Evolutionary conservation across 345 rosid species (phyloP).

Genomic region (Murraya paniculata): DNA sequence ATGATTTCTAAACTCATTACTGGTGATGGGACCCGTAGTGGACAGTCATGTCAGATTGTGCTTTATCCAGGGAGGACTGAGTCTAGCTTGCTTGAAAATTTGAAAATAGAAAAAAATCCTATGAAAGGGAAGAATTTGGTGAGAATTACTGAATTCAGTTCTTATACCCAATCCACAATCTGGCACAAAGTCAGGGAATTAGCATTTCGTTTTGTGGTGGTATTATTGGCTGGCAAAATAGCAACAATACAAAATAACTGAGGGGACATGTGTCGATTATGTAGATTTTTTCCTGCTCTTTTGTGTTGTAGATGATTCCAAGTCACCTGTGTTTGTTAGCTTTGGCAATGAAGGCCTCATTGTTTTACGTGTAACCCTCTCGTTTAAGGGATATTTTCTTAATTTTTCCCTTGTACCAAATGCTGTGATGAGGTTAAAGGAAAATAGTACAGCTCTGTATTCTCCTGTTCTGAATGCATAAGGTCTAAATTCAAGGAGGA

Average conservation of each 20-base stretch:
- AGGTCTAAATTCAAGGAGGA: neutral
- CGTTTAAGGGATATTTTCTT: neutral
- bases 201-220: neutral
- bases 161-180: neutral
- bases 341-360: neutral
- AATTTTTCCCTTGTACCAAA: neutral
- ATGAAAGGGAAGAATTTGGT: neutral
- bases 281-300: neutral
- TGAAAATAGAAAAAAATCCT: neutral
- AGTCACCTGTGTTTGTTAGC: neutral
- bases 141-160: neutral
- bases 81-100: neutral
- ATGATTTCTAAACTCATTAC: conserved; percentile 24
- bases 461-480: neutral
- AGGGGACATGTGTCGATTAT: neutral
- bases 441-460: neutral
- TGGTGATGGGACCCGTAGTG: neutral
- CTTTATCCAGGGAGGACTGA: neutral
- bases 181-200: neutral
- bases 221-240: neutral
- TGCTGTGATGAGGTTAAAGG: neutral
- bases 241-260: neutral
- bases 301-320: neutral
- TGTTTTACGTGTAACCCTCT: neutral
- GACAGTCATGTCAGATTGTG: neutral